phyloP scores from a whole-genome alignment of 371 early-diverging fungal species.

The Haplosporangium sp. region DNA sequence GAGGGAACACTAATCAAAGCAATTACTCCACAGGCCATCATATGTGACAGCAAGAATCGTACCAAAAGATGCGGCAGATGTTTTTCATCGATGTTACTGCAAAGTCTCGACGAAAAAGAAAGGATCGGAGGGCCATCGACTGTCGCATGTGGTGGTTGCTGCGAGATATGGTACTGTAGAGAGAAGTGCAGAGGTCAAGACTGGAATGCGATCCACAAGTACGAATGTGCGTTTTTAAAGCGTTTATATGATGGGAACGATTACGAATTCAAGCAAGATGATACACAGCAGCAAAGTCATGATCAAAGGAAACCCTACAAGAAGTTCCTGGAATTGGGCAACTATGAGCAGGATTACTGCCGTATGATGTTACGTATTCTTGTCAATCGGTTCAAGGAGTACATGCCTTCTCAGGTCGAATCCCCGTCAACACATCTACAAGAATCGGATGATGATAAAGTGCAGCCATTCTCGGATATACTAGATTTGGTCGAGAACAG shows the following conservation, averaged over 20 bases:
- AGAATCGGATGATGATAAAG: neutral
- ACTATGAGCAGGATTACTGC: slow-evolving; percentile 24
- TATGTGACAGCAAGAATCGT: slow-evolving; percentile 18
- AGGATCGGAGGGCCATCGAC: neutral
- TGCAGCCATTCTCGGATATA: slow-evolving; percentile 8
- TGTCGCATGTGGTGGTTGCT: slow-evolving; percentile 1
- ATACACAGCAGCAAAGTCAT: neutral
- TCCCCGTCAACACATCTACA: neutral
- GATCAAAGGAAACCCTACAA: neutral
- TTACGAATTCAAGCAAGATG: neutral
- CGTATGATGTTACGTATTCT: slow-evolving; percentile 19
- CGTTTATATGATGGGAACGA: slow-evolving; percentile 5
- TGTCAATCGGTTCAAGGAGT: slow-evolving; percentile 18
- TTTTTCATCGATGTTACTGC: neutral
- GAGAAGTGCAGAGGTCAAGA: slow-evolving; percentile 12
- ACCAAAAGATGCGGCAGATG: slow-evolving; percentile 25
- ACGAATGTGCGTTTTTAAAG: slow-evolving; percentile 26
- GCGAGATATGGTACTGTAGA: slow-evolving; percentile 33
- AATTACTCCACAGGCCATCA: slow-evolving; percentile 9
- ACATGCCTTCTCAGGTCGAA: neutral
- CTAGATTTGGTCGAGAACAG: slow-evolving; percentile 24
- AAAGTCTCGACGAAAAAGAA: neutral
- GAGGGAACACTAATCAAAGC: neutral
- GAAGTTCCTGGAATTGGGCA: neutral
- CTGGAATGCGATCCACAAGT: slow-evolving; percentile 15